Conservation (phyloP, 2,329 filamentous ascomycete species). For the Orbilia quercus region DNA sequence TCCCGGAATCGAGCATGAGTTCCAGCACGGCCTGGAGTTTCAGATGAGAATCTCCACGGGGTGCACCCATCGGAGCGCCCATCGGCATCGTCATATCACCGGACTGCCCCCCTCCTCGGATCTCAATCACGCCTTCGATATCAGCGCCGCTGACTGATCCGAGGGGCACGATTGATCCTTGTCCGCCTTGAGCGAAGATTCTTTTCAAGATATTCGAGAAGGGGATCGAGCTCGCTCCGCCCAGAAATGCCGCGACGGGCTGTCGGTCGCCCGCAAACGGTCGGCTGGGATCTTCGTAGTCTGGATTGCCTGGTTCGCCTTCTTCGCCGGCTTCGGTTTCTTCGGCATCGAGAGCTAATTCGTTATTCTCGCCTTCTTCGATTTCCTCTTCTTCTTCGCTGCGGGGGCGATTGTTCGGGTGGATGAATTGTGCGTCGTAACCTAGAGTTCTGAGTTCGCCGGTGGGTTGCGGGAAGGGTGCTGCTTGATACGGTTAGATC, state of each 20-base stretch:
- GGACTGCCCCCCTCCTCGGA: not conserved
- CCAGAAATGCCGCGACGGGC: slow-evolving; percentile 17
- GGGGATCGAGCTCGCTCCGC: not conserved
- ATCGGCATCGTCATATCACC: not conserved
- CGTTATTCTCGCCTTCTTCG: slow-evolving; percentile 66
- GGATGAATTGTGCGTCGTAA: slow-evolving; percentile 60
- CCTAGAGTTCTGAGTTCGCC: slow-evolving; percentile 61
- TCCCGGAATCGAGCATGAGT: slow-evolving; percentile 68
- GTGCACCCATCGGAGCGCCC: not conserved
- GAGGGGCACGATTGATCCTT: not conserved
- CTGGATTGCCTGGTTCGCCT: slow-evolving; percentile 12
- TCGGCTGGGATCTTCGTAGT: slow-evolving; percentile 58
- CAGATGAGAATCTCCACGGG: slow-evolving; percentile 9
- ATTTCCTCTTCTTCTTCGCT: slow-evolving; percentile 62
- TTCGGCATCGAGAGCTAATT: slow-evolving; percentile 65
- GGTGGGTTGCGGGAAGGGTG: slow-evolving; percentile 62
- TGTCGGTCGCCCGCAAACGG: slow-evolving; percentile 50
- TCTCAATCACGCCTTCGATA: not conserved
- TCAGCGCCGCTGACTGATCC: not conserved
- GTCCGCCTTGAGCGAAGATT: slow-evolving; percentile 6
- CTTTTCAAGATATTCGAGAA: slow-evolving; percentile 19
- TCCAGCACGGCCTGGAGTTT: slow-evolving; percentile 64
- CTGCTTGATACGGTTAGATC: slow-evolving; percentile 27
- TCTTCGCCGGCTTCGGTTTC: slow-evolving; percentile 57
- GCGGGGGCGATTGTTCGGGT: slow-evolving; percentile 49